These are phyloP conservation scores for Ceratobasidium sp. DNA, from an alignment of 1,284 basidiomycete genomes.

Conservation along the genomic window DNA sequence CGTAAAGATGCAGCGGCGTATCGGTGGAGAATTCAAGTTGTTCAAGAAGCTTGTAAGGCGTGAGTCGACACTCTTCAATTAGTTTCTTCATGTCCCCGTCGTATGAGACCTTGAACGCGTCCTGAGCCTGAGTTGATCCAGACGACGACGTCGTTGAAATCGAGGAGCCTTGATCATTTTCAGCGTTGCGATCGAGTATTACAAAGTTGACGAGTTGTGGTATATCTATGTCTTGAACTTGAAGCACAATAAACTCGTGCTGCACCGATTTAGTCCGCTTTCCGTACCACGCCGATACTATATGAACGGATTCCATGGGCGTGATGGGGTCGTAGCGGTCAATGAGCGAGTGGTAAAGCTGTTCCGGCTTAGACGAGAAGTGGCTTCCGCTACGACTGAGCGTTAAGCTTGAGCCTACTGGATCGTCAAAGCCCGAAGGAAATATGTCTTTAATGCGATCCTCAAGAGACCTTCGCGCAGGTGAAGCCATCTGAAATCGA, in stretches of 20 bases:
- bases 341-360: slow-evolving; percentile 7
- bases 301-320: background rate
- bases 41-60: background rate
- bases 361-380: background rate
- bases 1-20: background rate
- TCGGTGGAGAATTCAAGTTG: background rate
- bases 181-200: slow-evolving; percentile 1
- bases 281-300: background rate
- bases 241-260: slow-evolving; percentile 20
- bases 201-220: background rate
- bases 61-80: background rate
- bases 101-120: background rate
- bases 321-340: background rate
- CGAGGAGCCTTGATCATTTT: background rate
- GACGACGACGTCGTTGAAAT: background rate
- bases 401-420: background rate
- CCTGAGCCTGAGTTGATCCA: background rate
- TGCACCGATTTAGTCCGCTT: background rate
- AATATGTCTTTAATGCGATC: slow-evolving; percentile 13
- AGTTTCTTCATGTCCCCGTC: background rate
- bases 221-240: background rate
- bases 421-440: background rate
- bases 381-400: background rate
- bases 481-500: background rate
- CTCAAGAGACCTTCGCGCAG: too few relatives aligned